Evolutionary conservation across 371 early-diverging fungal species (phyloP), one percentile per base, ranked within the genome.

Genomic region (Nematocida ausubeli): DNA sequence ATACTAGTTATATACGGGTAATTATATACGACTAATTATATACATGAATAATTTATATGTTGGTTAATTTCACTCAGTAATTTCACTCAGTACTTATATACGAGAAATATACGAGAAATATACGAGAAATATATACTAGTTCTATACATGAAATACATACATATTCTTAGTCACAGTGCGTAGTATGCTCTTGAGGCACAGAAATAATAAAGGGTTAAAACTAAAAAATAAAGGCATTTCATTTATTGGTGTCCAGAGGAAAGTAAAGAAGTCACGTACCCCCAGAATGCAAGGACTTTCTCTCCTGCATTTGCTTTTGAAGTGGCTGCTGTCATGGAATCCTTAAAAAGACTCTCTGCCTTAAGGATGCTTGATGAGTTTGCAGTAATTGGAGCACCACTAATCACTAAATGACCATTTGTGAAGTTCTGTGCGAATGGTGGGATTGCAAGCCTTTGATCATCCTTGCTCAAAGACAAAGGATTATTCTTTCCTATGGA

Each of bases 281-380:
- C 78, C 78, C 78, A 75, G 78, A 75, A 75, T 7, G 78, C 78
- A 37, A 75, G 49, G 24, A 75, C 44, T 14, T 75, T 49, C 56
- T 75, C 78, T 30, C 78, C 78, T 44, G 67, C 30, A 1, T 67
- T 75, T 16, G 19, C 35, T 12, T 75, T 75, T 14, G 16, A 19
- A 34, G 16, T 63, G 19, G 78, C 78, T 34, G 9, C 35, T 4
- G 32, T 19, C 28, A 75, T 12, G 5, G 78, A 44, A 9, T 47
- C 57, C 40, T 65, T 75, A 37, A 75, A 75, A 34, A 63, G 65
- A 24, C 30, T 12, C 34, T 75, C 54, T 24, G 78, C 63, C 32
- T 35, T 51, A 44, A 14, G 22, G 22, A 75, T 70, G 47, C 42
- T 67, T 34, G 9, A 71, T n/a, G 44, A 51, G 52, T 32, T 49